Conservation (phyloP, 192 early-diverging fungal genomes). For the Ambispora gerdemannii region DNA sequence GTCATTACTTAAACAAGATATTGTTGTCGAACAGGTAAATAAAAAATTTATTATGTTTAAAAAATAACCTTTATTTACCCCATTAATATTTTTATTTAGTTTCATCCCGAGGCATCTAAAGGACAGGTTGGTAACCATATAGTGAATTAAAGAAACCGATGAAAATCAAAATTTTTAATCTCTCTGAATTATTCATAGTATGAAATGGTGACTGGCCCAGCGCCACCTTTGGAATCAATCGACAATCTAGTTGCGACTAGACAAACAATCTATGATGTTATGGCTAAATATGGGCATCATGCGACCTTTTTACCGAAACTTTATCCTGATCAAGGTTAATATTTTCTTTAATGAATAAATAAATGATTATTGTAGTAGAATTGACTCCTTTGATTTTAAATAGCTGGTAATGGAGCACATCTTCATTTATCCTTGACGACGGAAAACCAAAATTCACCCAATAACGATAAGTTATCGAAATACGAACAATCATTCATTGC, state of each 20-base stretch:
- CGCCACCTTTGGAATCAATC: neutral
- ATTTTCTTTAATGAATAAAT: neutral
- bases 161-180: neutral
- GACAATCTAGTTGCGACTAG: constrained; percentile 15
- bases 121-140: neutral
- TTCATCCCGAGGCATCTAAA: neutral
- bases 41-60: neutral
- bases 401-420: constrained; percentile 17
- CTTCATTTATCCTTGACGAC: neutral
- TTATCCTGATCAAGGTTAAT: constrained; percentile 1
- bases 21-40: constrained; percentile 9
- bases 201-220: constrained; percentile 13
- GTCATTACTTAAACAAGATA: neutral
- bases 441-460: neutral
- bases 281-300: neutral
- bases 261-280: constrained; percentile 20
- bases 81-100: neutral
- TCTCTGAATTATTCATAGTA: neutral
- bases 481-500: neutral
- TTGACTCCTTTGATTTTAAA: neutral
- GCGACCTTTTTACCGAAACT: constrained; percentile 24
- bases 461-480: neutral
- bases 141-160: neutral
- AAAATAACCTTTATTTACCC: neutral
- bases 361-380: neutral